Conservation (phyloP, 2,329 filamentous ascomycete genomes). For the Fusarium albosuccineum region DNA sequence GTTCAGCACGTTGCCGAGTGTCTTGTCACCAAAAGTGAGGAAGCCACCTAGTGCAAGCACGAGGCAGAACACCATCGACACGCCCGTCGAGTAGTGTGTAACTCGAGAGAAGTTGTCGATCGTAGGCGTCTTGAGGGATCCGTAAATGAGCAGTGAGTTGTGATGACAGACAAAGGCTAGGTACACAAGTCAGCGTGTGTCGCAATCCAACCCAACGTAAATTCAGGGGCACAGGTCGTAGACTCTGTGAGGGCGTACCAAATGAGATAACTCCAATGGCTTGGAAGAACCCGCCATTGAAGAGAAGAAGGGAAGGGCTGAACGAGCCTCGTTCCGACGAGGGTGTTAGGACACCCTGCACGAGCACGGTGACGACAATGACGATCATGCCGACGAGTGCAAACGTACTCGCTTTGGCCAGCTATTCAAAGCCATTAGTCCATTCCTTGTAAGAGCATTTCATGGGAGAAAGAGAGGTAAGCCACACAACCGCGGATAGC, state of each 20-base stretch:
- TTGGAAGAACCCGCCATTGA: constrained; percentile 92
- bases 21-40: constrained; percentile 91
- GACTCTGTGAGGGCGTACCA: constrained; percentile 65
- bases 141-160: constrained; percentile 97
- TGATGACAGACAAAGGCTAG: constrained; percentile 81
- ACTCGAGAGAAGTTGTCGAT: constrained; percentile 94
- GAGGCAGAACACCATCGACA: constrained; percentile 93
- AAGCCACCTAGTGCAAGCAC: constrained; percentile 90
- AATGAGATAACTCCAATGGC: constrained; percentile 99
- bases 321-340: constrained; percentile 79
- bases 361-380: constrained; percentile 88
- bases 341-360: constrained; percentile 83
- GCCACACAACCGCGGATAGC: neutral
- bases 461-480: neutral
- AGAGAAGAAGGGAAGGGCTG: constrained; percentile 75
- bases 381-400: constrained; percentile 93
- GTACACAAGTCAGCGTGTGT: neutral
- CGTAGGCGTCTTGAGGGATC: constrained; percentile 91
- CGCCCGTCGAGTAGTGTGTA: constrained; percentile 91
- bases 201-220: neutral
- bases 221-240: neutral
- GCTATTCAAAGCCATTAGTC: constrained; percentile 61
- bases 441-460: neutral
- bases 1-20: constrained; percentile 95
- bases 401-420: constrained; percentile 95